Evolutionary conservation across 495 filamentous ascomycete species (phyloP), one percentile per base, ranked within the genome.

Genomic region (Hypoxylon intermedium): DNA sequence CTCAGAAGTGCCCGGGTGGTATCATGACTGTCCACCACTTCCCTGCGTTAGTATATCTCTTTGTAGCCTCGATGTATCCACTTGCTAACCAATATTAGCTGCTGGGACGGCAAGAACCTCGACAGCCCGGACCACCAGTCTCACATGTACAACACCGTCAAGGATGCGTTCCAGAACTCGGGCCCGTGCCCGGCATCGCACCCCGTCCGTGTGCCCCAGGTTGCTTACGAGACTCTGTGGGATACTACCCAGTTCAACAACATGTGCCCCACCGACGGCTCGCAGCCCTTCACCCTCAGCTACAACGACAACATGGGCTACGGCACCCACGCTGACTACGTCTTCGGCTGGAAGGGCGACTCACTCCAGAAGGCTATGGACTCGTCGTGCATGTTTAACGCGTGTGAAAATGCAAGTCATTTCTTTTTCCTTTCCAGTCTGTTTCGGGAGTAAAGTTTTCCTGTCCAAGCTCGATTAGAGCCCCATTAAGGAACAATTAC

Each of bases 71-170:
- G 12, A 20, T 23, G 4, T n/a, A n/a, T 28, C 9, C 24, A 13
- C 3, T 15, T 3, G 34, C 67, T 68, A 41, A 49, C 58, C 56
- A 51, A 31, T 19, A 0, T 28, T 37, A 77, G 77, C 48, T 79
- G 79, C 71, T 85, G 82, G 82, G 82, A 86, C 61, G 83, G 82
- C 50, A 77, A 79, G 65, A 84, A 82, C 67, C 72, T 84, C 28
- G 82, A 84, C 63, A 82, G 78, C 40, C 75, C 78, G 16, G 79
- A 85, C 71, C 83, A 85, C 64, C 75, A 78, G 26, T 78, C 79
- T 13, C 83, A 86, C 72, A 79, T 79, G 77, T 78, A 75, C 68
- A 74, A 73, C 61, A 79, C 77, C 2, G 69, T 72, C 9, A 71
- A 73, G 44, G 76, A 77, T n/a, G 74, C 75, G 5, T 81, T 81